Evolutionary conservation across 225 moss, liverwort and hornwort species (phyloP).

Genomic region (Rhytidiadelphus loreus): DNA sequence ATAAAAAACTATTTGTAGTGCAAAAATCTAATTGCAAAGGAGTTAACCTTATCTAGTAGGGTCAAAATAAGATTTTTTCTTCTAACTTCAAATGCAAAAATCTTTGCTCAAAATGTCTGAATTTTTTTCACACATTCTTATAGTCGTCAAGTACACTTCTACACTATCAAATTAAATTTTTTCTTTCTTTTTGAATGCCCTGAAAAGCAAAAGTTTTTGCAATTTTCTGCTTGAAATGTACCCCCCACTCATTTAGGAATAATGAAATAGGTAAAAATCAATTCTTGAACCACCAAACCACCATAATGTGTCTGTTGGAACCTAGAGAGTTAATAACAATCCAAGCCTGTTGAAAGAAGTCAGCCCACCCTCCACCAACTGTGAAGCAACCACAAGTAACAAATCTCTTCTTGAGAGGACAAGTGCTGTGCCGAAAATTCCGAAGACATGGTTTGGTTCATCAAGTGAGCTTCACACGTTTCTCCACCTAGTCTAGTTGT

Average conservation of each 20-base stretch:
- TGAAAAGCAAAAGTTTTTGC: neutral
- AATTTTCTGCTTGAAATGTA: neutral
- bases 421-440: neutral
- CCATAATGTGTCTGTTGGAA: too few species aligned
- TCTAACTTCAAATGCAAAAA: neutral
- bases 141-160: neutral
- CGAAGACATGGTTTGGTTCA: neutral
- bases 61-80: too few species aligned
- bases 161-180: accelerated
- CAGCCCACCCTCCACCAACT: neutral
- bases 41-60: accelerated
- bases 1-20: neutral
- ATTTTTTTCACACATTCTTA: neutral
- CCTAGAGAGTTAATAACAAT: neutral
- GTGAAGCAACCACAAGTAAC: neutral
- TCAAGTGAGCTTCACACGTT: neutral
- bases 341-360: neutral
- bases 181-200: neutral
- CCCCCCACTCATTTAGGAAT: neutral
- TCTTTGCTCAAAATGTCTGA: accelerated
- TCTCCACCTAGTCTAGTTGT: neutral
- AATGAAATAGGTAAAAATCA: neutral
- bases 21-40: neutral
- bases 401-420: neutral
- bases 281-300: neutral